phyloP scores from a whole-genome alignment of 164 flowering plant genomes.

The Nymphaea colorata region DNA sequence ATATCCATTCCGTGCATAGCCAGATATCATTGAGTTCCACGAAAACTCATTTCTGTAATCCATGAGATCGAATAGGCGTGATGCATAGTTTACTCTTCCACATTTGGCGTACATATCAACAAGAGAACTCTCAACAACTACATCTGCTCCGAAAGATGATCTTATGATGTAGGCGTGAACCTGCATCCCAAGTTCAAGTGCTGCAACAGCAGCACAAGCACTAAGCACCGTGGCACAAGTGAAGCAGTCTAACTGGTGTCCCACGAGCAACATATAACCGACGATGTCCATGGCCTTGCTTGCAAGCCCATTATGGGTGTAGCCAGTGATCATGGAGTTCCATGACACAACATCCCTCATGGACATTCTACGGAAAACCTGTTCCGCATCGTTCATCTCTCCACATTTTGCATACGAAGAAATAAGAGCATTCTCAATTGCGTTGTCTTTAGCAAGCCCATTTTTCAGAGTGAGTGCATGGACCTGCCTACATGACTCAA shows the following conservation, averaged over 20 bases:
- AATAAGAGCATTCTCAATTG: conserved; percentile 64
- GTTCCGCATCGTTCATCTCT: conserved; percentile 53
- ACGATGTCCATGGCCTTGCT: conserved; percentile 71
- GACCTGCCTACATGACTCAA: conserved; percentile 43
- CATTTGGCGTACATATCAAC: conserved; percentile 90
- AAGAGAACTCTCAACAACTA: conserved; percentile 82
- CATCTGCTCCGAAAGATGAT: conserved; percentile 57
- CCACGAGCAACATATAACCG: conserved; percentile 64
- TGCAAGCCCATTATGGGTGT: conserved; percentile 56
- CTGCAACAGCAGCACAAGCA: conserved; percentile 88
- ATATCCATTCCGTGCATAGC: conserved; percentile 82
- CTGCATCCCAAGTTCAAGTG: conserved; percentile 83
- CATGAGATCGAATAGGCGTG: conserved; percentile 49
- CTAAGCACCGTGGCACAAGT: conserved; percentile 83
- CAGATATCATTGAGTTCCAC: conserved; percentile 97
- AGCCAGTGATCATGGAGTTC: conserved; percentile 85
- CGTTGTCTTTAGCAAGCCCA: conserved; percentile 22
- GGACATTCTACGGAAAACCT: conserved; percentile 48
- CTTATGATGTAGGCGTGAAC: conserved; percentile 67
- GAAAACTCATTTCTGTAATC: conserved; percentile 62
- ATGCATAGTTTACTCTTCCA: conserved; percentile 81
- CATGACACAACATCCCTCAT: conserved; percentile 72
- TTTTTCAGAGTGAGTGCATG: conserved; percentile 54
- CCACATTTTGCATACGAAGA: conserved; percentile 74
- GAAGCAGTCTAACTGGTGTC: conserved; percentile 55